These are phyloP conservation scores for Geotrichum aggregatum DNA, from an alignment of 1,139 yeast genomes.

Conservation along the genomic window DNA sequence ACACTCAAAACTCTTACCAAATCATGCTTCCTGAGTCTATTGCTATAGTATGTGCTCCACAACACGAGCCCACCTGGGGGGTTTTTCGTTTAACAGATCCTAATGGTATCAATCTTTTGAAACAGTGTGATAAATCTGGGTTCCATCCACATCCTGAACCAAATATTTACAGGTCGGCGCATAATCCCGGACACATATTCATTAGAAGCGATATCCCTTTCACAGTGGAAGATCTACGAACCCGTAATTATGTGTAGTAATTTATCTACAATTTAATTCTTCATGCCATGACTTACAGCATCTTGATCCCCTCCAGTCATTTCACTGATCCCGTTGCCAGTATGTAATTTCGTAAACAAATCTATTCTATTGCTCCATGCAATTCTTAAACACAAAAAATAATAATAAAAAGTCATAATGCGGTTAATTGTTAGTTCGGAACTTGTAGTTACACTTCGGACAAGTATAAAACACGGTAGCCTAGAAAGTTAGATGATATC, in stretches of 20 bases:
- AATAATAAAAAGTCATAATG: background rate
- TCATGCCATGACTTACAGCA: too few species aligned
- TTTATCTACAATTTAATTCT: too few species aligned
- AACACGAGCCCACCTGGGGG: conserved; percentile 48
- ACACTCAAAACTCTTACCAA: conserved; percentile 60
- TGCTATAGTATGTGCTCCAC: conserved; percentile 59
- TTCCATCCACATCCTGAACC: conserved; percentile 57
- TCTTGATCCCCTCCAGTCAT: too few species aligned
- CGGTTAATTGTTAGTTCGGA: conserved; percentile 77
- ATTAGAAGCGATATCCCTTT: conserved; percentile 46
- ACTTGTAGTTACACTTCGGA: conserved; percentile 85
- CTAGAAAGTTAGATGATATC: conserved; percentile 4
- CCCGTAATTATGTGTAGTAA: conserved; percentile 1
- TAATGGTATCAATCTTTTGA: conserved; percentile 52
- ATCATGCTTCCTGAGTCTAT: conserved; percentile 64
- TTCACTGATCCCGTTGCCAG: background rate
- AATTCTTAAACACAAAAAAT: background rate
- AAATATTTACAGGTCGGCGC: conserved; percentile 47
- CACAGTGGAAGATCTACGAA: conserved; percentile 44
- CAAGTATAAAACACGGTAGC: conserved; percentile 72
- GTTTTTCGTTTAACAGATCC: conserved; percentile 58
- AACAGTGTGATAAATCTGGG: conserved; percentile 42
- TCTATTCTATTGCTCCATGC: background rate
- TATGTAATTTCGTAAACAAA: background rate
- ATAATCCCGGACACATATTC: conserved; percentile 49